A percentile compares a stretch with the other conserved stretches of the same genome.
phyloP scores from a whole-genome alignment of 768 basidiomycete genomes.

The Vararia minispora region DNA sequence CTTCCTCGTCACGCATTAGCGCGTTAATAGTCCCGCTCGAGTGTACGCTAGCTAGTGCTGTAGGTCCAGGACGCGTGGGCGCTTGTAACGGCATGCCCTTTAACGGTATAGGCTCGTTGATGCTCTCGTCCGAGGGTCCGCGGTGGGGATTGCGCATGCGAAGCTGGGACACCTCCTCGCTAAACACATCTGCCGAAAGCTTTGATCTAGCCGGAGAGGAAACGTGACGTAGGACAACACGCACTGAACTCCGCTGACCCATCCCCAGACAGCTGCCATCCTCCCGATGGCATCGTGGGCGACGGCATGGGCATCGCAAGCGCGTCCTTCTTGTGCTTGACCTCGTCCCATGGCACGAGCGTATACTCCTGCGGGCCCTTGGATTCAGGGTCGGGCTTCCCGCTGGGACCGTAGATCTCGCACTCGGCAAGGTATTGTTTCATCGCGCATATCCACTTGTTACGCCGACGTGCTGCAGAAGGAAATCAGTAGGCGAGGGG shows the following conservation, averaged over 20 bases:
- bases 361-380: conserved; percentile 51
- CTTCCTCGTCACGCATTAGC: too few relatives aligned
- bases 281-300: conserved; percentile 14
- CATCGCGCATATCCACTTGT: conserved; percentile 88
- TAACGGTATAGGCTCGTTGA: too few relatives aligned
- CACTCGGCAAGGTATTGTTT: conserved; percentile 60
- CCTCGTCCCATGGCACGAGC: conserved; percentile 60
- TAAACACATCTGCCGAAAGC: neutral
- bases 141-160: neutral
- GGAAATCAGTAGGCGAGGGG: neutral
- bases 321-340: conserved; percentile 25
- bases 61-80: too few relatives aligned
- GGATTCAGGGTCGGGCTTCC: conserved; percentile 45
- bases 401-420: conserved; percentile 56
- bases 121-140: too few relatives aligned
- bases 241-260: neutral
- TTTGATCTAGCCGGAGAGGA: too few relatives aligned
- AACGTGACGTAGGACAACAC: too few relatives aligned
- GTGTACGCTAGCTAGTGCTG: too few relatives aligned
- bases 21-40: too few relatives aligned
- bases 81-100: too few relatives aligned
- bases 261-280: conserved; percentile 6
- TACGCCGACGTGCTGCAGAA: conserved; percentile 63
- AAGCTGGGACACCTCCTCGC: neutral
- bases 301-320: conserved; percentile 12